Evolutionary conservation across 768 basidiomycete genomes (phyloP).

Genomic region (Auriculariales sp.): DNA sequence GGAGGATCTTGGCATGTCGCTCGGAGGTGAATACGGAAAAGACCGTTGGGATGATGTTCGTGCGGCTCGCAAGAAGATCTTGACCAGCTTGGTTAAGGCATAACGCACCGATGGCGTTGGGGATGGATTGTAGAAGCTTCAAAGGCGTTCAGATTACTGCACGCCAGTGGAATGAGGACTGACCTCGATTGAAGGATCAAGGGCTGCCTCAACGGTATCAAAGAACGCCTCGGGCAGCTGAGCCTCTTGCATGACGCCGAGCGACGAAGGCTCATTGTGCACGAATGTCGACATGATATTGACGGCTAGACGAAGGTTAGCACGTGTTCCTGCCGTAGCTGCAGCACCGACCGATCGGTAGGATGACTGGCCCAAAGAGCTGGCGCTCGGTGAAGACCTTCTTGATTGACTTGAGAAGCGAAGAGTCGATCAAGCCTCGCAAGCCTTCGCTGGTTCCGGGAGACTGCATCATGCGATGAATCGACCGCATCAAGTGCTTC

Average conservation of each 20-base stretch:
- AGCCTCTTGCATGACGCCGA: constrained; percentile 84
- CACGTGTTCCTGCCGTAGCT: constrained; percentile 7
- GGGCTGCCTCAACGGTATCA: constrained; percentile 63
- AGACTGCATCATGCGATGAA: constrained; percentile 96
- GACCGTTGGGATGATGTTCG: constrained; percentile 71
- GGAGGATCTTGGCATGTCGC: constrained; percentile 63
- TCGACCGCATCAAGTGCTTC: constrained; percentile 79
- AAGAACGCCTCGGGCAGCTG: constrained; percentile 84
- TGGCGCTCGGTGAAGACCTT: constrained; percentile 72
- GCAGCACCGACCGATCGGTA: constrained; percentile 56
- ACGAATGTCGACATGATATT: constrained; percentile 94
- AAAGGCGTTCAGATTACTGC: not conserved
- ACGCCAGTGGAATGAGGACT: constrained; percentile 6
- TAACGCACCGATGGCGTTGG: constrained; percentile 89
- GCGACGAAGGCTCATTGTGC: constrained; percentile 94
- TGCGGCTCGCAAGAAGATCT: constrained; percentile 59
- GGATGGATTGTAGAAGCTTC: constrained; percentile 82
- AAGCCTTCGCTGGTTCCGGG: constrained; percentile 90
- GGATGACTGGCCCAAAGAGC: constrained; percentile 75
- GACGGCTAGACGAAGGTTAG: constrained; percentile 39
- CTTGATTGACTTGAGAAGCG: constrained; percentile 72
- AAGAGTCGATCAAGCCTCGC: constrained; percentile 84
- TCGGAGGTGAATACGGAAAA: constrained; percentile 80
- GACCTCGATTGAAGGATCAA: constrained; percentile 84
- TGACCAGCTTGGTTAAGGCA: constrained; percentile 89